Base-by-base conservation (phyloP, 495 filamentous ascomycete genomes). In the Entonaema liquescens region DNA sequence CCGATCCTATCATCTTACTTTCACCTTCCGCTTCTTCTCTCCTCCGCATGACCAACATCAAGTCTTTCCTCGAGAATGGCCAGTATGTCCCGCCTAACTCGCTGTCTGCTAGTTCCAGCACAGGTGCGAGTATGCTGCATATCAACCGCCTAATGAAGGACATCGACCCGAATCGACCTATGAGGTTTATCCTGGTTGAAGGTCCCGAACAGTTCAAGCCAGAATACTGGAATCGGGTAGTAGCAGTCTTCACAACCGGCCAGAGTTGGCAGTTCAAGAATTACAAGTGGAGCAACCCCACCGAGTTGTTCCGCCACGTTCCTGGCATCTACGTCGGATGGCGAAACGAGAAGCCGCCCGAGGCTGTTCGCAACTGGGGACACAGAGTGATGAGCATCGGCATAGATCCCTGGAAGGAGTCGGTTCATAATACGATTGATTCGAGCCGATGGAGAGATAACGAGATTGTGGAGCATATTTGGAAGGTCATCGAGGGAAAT, bases 181-280 rank as follows among this genome's bases (percentile, higher is more conserved):
- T 96, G 73, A 91, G 94, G 57, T 98, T 99, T 83, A 93, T 97
- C 73, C 88, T 99, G 23, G 95, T 98, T 58, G 95, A 99, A 77
- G 89, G 88, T 12, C 90, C 93, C 0, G 90, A 95, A 74, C 90
- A 96, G 79, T 99, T 99, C 85, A 95, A 95, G 78, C 95, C 95
- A 1, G 94, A 98, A 76, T 98, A 98, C 82, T 99, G 95, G 95
- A 88, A 90, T 63, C 90, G 96, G 19, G 92, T 99, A 9, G 95
- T 98, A 8, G 96, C 93, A 8, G 93, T 99, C 50, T 99, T 99
- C 81, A 99, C 95, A 0, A 99, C 95, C 8, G 95, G 95, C 23
- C 95, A 99, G 79, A 90, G 91, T 11, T 99, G 95, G 95, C 95
- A 99, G 79, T 99, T 98, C 82, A 97, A 97, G 81, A 91, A 89